These are phyloP conservation scores for Thraustochytrium sp. DNA, from an alignment of 352 stramenopile species.

Conservation along the genomic window DNA sequence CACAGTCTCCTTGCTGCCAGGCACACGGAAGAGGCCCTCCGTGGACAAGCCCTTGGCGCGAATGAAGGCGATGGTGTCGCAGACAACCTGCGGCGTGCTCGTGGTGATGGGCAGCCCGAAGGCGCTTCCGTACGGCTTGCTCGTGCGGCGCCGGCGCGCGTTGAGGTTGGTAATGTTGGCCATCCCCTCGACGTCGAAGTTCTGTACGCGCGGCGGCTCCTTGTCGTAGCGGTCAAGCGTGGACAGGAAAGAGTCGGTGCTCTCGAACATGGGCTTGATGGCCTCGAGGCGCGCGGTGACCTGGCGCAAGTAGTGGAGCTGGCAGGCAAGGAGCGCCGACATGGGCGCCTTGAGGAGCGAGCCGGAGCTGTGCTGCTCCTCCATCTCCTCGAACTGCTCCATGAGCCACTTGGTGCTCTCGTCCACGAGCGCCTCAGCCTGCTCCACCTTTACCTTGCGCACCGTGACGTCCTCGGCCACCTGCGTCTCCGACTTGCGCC, in stretches of 20 bases:
- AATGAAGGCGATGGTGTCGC: slow-evolving; percentile 41
- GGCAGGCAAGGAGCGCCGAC: slow-evolving; percentile 20
- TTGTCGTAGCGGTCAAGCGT: slow-evolving; percentile 39
- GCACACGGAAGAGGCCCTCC: slow-evolving; percentile 34
- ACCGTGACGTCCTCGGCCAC: slow-evolving; percentile 14
- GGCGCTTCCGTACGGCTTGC: not conserved
- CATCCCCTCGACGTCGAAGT: slow-evolving; percentile 31
- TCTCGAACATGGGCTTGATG: slow-evolving; percentile 36
- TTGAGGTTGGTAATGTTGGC: slow-evolving; percentile 29
- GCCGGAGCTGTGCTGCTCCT: not conserved
- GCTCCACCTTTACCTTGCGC: slow-evolving; percentile 21
- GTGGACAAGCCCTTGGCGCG: slow-evolving; percentile 19
- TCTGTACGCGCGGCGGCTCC: not conserved
- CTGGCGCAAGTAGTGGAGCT: not conserved
- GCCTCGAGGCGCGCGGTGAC: not conserved
- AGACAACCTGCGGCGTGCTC: slow-evolving; percentile 16
- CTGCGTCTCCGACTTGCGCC: slow-evolving; percentile 5
- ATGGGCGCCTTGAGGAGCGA: not conserved
- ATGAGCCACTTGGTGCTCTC: slow-evolving; percentile 37
- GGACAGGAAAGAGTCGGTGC: not conserved
- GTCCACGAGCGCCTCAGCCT: slow-evolving; percentile 4
- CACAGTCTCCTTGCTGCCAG: slow-evolving; percentile 7
- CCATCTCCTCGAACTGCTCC: slow-evolving; percentile 34
- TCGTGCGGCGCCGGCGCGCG: not conserved
- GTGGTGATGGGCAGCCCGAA: slow-evolving; percentile 3